Percentiles rank a stretch among this genome's conserved stretches.
These are phyloP conservation scores for Pleurotus citrinopileatus DNA, from an alignment of 768 basidiomycete genomes.

Conservation along the genomic window DNA sequence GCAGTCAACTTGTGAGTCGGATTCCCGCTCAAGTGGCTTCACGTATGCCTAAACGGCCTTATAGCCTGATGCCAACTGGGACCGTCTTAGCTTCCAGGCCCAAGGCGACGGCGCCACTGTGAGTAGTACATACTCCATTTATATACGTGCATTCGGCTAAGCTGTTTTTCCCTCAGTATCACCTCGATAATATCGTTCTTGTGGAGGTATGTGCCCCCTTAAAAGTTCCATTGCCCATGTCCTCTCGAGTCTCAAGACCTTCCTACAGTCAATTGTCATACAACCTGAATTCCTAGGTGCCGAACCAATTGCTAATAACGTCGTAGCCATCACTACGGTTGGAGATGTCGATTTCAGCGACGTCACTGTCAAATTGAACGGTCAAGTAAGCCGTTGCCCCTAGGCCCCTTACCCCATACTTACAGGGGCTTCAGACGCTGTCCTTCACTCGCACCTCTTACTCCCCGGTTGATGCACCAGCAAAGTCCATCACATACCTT, in stretches of 20 bases:
- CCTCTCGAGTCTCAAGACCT: not conserved
- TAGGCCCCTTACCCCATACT: not conserved
- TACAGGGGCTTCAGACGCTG: conserved; percentile 28
- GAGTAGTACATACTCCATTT: conserved; percentile 11
- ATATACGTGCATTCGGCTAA: not conserved
- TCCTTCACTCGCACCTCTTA: conserved; percentile 34
- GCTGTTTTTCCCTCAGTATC: conserved; percentile 28
- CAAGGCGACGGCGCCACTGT: conserved; percentile 42
- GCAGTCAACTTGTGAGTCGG: conserved; percentile 31
- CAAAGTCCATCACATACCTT: conserved; percentile 47
- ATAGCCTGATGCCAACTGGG: conserved; percentile 42
- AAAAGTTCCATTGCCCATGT: no score
- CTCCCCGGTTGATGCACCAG: conserved; percentile 42
- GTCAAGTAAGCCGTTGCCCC: conserved; percentile 25
- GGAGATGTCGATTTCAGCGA: conserved; percentile 42
- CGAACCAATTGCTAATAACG: conserved; percentile 44
- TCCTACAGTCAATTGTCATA: conserved; percentile 36
- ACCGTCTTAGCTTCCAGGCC: conserved; percentile 48
- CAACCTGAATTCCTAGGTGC: conserved; percentile 48
- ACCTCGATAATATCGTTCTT: conserved; percentile 48
- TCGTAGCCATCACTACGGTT: conserved; percentile 46
- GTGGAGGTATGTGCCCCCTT: conserved; percentile 30
- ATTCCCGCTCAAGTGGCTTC: not conserved
- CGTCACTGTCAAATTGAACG: conserved; percentile 35
- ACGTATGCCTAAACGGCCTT: not conserved